These are phyloP conservation scores for Amniculicola lignicola DNA, from an alignment of 495 filamentous ascomycete species.

Conservation along the genomic window DNA sequence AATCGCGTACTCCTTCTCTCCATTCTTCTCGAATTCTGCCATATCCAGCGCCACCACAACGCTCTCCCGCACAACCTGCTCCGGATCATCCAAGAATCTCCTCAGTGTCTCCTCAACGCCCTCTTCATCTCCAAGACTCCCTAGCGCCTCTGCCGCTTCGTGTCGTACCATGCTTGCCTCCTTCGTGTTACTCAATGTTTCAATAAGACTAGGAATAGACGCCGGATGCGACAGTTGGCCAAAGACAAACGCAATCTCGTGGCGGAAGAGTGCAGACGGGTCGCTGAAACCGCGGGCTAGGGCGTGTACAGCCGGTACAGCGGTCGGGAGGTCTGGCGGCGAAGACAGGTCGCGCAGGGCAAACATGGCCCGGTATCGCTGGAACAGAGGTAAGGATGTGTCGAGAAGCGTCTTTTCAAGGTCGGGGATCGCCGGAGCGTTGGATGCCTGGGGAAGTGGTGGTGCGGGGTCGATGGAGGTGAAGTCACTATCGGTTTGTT, in stretches of 20 bases:
- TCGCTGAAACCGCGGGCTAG: constrained; percentile 86
- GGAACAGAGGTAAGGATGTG: constrained; percentile 74
- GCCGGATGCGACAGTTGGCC: constrained; percentile 93
- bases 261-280: constrained; percentile 88
- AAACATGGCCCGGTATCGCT: constrained; percentile 97
- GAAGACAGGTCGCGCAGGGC: constrained; percentile 89
- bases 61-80: constrained; percentile 91
- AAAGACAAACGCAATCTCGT: constrained; percentile 98
- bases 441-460: constrained; percentile 63
- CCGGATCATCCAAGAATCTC: constrained; percentile 81
- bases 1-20: constrained; percentile 84
- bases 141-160: constrained; percentile 96
- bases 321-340: constrained; percentile 83
- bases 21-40: constrained; percentile 93
- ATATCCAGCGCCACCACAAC: constrained; percentile 95
- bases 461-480: constrained; percentile 94
- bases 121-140: constrained; percentile 88
- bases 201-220: constrained; percentile 85
- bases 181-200: constrained; percentile 68
- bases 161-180: constrained; percentile 96
- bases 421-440: constrained; percentile 60
- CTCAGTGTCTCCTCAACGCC: constrained; percentile 84
- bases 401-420: constrained; percentile 75
- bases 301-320: constrained; percentile 75
- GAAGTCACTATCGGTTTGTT: constrained; percentile 65